Conservation (phyloP, 192 early-diverging fungal species). For the Rhizophagus prolifer region DNA sequence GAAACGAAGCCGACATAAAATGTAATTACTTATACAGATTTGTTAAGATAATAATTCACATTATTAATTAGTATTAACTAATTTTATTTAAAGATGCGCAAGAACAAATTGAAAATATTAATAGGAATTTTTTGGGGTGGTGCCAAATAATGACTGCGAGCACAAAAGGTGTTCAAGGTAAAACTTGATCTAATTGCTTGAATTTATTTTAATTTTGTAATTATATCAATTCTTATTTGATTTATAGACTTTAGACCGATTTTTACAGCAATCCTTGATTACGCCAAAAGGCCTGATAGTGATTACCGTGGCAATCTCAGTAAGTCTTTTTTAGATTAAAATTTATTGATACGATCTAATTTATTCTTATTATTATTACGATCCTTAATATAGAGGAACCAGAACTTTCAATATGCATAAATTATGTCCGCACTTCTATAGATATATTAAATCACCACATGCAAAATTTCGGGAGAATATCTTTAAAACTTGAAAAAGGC, state of each 20-base stretch:
- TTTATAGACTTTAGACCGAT: slow-evolving; percentile 23
- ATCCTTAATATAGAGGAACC: slow-evolving; percentile 14
- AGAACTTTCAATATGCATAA: slow-evolving; percentile 24
- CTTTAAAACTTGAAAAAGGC: slow-evolving; percentile 10
- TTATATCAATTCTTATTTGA: background rate
- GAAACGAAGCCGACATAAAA: background rate
- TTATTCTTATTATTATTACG: background rate
- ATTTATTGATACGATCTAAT: background rate
- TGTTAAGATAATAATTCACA: background rate
- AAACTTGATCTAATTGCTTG: background rate
- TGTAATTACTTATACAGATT: background rate
- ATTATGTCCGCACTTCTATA: slow-evolving; percentile 11
- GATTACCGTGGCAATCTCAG: slow-evolving; percentile 6
- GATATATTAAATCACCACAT: background rate
- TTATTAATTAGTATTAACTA: background rate
- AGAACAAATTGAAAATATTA: slow-evolving; percentile 13
- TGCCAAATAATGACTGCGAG: slow-evolving; percentile 12
- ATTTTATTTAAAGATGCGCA: background rate
- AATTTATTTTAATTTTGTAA: slow-evolving; percentile 3
- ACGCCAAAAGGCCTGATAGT: slow-evolving; percentile 12
- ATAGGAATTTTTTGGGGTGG: slow-evolving; percentile 23
- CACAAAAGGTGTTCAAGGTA: background rate
- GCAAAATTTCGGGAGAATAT: background rate
- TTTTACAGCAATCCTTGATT: slow-evolving; percentile 20
- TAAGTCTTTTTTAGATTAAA: background rate